Percentiles rank a stretch among this genome's conserved stretches.
Evolutionary conservation across 208 protist species (phyloP).

Genomic region (Acanthamoeba healyi): DNA sequence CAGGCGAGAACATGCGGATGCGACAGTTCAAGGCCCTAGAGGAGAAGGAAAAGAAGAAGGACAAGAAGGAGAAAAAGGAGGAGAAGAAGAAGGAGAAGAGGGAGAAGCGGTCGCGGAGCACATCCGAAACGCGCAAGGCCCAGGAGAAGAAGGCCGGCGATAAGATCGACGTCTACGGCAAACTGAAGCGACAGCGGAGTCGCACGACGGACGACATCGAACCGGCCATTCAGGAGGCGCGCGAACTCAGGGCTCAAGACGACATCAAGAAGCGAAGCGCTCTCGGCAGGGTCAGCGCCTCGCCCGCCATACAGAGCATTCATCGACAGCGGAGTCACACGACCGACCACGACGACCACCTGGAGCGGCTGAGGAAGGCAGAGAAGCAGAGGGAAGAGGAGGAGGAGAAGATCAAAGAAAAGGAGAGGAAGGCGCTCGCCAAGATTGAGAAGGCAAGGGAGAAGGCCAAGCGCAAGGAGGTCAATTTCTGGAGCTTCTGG

Average conservation of each 20-base stretch:
- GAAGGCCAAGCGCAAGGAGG: slow-evolving; percentile 4
- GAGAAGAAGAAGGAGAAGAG: neutral
- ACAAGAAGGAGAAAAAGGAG: neutral
- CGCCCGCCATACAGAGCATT: neutral
- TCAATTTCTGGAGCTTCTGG: slow-evolving; percentile 38
- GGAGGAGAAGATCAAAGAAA: neutral
- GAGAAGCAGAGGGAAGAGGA: neutral
- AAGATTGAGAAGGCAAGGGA: slow-evolving; percentile 16
- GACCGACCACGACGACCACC: slow-evolving; percentile 2
- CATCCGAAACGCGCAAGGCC: neutral
- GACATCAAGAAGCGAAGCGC: neutral
- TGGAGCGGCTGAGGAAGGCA: neutral
- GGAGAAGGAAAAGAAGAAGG: slow-evolving; percentile 39
- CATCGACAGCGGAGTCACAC: slow-evolving; percentile 24
- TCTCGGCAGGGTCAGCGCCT: neutral
- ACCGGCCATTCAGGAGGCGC: neutral
- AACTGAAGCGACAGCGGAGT: slow-evolving; percentile 52
- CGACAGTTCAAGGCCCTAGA: slow-evolving; percentile 44
- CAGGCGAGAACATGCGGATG: slow-evolving; percentile 24
- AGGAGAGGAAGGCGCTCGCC: neutral
- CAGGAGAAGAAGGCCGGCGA: slow-evolving; percentile 19
- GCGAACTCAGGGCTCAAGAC: neutral
- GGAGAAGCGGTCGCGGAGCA: neutral
- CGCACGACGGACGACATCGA: slow-evolving; percentile 61
- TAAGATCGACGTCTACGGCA: slow-evolving; percentile 51